Percentiles rank a stretch among this genome's conserved stretches.
Evolutionary conservation across 2,329 filamentous ascomycete species (phyloP).

Genomic region (Fusarium burgessii): DNA sequence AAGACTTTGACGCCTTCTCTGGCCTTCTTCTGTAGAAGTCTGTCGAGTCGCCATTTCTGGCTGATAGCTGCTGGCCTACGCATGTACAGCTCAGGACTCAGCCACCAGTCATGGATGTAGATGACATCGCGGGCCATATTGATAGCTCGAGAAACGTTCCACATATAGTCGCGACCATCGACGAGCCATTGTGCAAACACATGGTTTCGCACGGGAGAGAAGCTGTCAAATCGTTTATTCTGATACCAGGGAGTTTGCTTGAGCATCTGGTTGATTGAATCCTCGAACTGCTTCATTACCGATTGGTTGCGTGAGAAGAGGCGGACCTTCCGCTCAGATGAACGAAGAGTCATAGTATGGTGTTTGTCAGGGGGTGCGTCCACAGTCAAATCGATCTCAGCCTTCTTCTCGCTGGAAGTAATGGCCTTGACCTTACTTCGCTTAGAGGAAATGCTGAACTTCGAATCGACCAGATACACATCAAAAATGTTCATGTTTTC

Average conservation of each 20-base stretch:
- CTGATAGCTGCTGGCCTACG: slow-evolving; percentile 93
- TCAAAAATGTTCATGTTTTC: slow-evolving; percentile 99
- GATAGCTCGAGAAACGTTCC: slow-evolving; percentile 96
- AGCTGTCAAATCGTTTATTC: slow-evolving; percentile 90
- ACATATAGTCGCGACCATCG: slow-evolving; percentile 98
- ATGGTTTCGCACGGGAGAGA: slow-evolving; percentile 86
- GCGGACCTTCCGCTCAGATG: slow-evolving; percentile 92
- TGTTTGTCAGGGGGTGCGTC: slow-evolving; percentile 67
- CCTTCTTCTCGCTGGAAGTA: slow-evolving; percentile 69
- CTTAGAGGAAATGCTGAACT: slow-evolving; percentile 85
- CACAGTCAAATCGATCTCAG: slow-evolving; percentile 57
- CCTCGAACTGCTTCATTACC: slow-evolving; percentile 90
- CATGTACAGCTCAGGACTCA: slow-evolving; percentile 96
- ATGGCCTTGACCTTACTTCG: slow-evolving; percentile 67
- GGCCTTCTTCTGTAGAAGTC: slow-evolving; percentile 92
- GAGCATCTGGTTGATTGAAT: slow-evolving; percentile 90
- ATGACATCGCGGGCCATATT: slow-evolving; percentile 98
- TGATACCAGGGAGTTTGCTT: slow-evolving; percentile 84
- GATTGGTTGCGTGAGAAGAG: slow-evolving; percentile 91
- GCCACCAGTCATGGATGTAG: slow-evolving; percentile 99
- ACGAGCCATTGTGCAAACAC: slow-evolving; percentile 97
- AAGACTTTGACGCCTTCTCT: slow-evolving; percentile 97
- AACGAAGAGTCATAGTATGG: slow-evolving; percentile 88
- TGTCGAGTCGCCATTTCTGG: slow-evolving; percentile 96
- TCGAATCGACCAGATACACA: slow-evolving; percentile 94